Evolutionary conservation across 768 basidiomycete species (phyloP).

Genomic region (Boletus speciosus): DNA sequence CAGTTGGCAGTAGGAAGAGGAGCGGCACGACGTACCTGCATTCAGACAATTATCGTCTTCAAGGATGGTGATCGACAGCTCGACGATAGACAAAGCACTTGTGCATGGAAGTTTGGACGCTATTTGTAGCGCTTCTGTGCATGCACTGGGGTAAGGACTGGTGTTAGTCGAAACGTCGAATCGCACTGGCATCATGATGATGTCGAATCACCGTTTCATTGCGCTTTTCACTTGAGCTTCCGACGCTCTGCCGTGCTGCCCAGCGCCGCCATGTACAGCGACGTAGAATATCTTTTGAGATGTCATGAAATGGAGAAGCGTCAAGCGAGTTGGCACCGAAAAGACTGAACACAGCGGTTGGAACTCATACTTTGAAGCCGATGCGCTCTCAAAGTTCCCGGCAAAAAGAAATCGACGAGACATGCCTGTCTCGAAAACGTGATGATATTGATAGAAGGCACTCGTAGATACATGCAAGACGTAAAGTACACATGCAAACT

Average conservation of each 20-base stretch:
- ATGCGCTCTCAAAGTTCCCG: neutral
- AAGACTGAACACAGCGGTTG: neutral
- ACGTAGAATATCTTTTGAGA: constrained; percentile 37
- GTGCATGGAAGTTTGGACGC: constrained; percentile 9
- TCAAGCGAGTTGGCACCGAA: neutral
- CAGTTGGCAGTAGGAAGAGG: neutral
- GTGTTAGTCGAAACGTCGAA: constrained; percentile 3
- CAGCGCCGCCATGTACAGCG: constrained; percentile 78
- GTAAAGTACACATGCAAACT: constrained; percentile 17
- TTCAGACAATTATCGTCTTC: constrained; percentile 70
- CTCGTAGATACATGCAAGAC: constrained; percentile 23
- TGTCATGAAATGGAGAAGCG: constrained; percentile 3
- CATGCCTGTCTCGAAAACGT: constrained; percentile 4
- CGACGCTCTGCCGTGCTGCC: constrained; percentile 47
- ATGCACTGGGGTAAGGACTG: constrained; percentile 42
- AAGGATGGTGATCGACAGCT: constrained; percentile 51
- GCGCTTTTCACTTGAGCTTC: constrained; percentile 54
- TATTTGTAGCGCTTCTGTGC: constrained; percentile 38
- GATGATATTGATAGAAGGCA: constrained; percentile 17
- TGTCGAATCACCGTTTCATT: constrained; percentile 50
- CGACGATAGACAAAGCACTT: constrained; percentile 45
- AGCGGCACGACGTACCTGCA: constrained; percentile 47
- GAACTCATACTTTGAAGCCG: neutral
- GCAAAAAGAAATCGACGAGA: neutral
- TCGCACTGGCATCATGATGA: neutral